Evolutionary conservation across 139 green algal species (phyloP).

Genomic region (Astrephomene gubernaculifera): DNA sequence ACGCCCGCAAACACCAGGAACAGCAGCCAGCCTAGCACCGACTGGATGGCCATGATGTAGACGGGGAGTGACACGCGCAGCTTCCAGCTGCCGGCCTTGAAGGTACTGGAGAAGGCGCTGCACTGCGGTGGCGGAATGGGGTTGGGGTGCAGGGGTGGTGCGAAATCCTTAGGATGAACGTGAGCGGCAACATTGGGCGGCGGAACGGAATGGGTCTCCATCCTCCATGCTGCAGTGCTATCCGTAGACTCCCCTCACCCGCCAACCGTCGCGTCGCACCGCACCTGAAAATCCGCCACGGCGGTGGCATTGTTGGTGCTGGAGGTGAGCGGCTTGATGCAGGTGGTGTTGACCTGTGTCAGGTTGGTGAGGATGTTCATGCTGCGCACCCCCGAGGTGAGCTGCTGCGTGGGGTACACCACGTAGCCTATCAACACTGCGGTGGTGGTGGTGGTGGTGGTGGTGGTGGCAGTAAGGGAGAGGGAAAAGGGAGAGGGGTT

Average conservation of each 20-base stretch:
- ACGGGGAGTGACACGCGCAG: slow-evolving; percentile 82
- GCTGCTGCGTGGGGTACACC: slow-evolving; percentile 82
- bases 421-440: slow-evolving; percentile 88
- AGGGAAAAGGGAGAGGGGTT: too few relatives aligned
- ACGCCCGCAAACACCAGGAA: slow-evolving; percentile 97
- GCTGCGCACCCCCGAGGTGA: slow-evolving; percentile 80
- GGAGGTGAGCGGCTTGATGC: slow-evolving; percentile 27
- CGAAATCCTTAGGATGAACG: too few relatives aligned
- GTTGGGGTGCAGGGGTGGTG: background rate
- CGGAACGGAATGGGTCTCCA: too few relatives aligned
- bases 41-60: slow-evolving; percentile 92
- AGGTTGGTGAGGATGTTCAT: slow-evolving; percentile 45
- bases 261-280: background rate
- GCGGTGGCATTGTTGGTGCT: background rate
- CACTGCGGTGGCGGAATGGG: slow-evolving; percentile 62
- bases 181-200: too few relatives aligned
- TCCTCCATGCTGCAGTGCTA: background rate
- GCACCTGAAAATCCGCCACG: background rate
- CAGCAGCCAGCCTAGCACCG: slow-evolving; percentile 92
- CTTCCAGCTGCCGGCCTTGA: slow-evolving; percentile 71
- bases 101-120: slow-evolving; percentile 55
- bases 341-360: background rate
- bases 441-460: too few relatives aligned
- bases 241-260: background rate
- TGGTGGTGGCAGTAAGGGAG: too few relatives aligned